A percentile compares a stretch with the other conserved stretches of the same genome.
Evolutionary conservation across 148 eudicot genomes (phyloP).

Genomic region (Heliosperma pusillum): DNA sequence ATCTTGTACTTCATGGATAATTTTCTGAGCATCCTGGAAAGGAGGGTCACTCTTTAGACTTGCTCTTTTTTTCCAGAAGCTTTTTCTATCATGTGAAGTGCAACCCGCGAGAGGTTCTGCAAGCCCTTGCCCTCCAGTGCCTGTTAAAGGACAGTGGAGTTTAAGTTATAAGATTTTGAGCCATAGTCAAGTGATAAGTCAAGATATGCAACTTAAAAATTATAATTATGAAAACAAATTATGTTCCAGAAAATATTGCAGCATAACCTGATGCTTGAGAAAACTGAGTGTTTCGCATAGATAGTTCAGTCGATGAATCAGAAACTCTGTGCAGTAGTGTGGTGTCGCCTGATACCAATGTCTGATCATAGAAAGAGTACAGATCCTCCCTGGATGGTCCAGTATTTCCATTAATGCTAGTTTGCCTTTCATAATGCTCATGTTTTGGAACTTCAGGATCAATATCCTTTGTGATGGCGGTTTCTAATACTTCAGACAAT

Average conservation of each 20-base stretch:
- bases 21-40: slow-evolving; percentile 25
- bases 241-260: slow-evolving; percentile 12
- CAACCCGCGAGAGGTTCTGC: slow-evolving; percentile 32
- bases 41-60: slow-evolving; percentile 23
- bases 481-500: slow-evolving; percentile 26
- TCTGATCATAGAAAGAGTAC: slow-evolving; percentile 48
- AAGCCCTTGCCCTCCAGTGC: slow-evolving; percentile 35
- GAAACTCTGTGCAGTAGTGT: slow-evolving; percentile 27
- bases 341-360: slow-evolving; percentile 22
- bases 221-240: slow-evolving; percentile 11
- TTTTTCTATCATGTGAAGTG: slow-evolving; percentile 28
- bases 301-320: slow-evolving; percentile 30
- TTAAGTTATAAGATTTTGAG: background rate
- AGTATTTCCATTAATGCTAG: slow-evolving; percentile 19
- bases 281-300: slow-evolving; percentile 26
- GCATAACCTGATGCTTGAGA: slow-evolving; percentile 48
- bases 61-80: slow-evolving; percentile 29
- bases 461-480: slow-evolving; percentile 18
- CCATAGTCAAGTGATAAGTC: slow-evolving; percentile 6
- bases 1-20: slow-evolving; percentile 23
- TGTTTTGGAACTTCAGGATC: slow-evolving; percentile 16
- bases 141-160: slow-evolving; percentile 29
- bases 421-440: slow-evolving; percentile 27
- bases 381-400: slow-evolving; percentile 46
- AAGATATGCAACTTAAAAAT: slow-evolving; percentile 10